phyloP scores from a whole-genome alignment of 176 grass and related monocot species.

The sorghum (Sorghum bicolor) region DNA sequence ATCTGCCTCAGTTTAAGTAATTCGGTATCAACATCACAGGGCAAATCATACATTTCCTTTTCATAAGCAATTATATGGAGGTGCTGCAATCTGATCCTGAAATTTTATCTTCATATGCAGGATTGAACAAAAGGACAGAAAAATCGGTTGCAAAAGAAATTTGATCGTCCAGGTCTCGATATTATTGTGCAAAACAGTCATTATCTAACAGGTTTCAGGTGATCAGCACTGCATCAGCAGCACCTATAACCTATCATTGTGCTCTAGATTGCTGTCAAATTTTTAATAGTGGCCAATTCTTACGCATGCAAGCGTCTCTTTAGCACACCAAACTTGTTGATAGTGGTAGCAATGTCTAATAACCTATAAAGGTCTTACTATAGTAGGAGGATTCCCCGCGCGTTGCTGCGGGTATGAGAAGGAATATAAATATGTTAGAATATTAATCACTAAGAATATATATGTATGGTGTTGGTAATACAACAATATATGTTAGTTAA shows the following conservation, averaged over 20 bases:
- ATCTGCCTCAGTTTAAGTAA: conserved; percentile 17
- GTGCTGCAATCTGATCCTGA: conserved; percentile 20
- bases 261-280: not conserved
- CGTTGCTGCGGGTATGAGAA: too few species aligned
- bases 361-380: not conserved
- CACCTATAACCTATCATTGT: conserved; percentile 21
- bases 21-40: conserved; percentile 12
- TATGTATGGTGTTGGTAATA: too few species aligned
- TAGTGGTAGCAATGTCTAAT: not conserved
- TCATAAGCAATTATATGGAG: conserved; percentile 23
- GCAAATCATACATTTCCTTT: conserved; percentile 19
- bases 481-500: too few species aligned
- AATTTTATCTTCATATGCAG: conserved; percentile 20
- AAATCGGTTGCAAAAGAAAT: not conserved
- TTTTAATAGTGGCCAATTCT: conserved; percentile 12
- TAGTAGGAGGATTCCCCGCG: too few species aligned
- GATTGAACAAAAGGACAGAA: conserved; percentile 21
- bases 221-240: not conserved
- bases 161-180: not conserved
- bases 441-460: too few species aligned
- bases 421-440: too few species aligned
- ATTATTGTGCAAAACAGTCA: conserved; percentile 29
- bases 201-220: not conserved
- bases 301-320: not conserved
- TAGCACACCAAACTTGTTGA: not conserved